Percentiles rank a stretch among this genome's conserved stretches.
Conservation (phyloP, 75 land plant species). For the Selaginella tamariscina region DNA sequence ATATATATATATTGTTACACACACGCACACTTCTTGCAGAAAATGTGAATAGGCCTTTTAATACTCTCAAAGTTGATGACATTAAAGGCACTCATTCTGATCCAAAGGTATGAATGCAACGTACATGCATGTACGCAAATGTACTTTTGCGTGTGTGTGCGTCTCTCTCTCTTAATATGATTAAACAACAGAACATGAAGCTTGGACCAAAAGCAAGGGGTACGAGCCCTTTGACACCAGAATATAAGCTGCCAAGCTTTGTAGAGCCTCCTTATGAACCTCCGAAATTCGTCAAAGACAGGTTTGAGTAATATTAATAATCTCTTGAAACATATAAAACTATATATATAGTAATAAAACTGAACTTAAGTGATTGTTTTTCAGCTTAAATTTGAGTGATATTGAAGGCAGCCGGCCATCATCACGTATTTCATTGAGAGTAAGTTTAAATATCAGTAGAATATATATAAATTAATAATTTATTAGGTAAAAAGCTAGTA, state of each 20-base stretch:
- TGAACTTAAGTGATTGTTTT: background rate
- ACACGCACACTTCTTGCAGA: background rate
- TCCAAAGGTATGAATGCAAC: background rate
- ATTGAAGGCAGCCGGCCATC: background rate
- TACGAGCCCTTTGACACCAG: slow-evolving; percentile 1
- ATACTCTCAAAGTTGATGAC: background rate
- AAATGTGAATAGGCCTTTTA: background rate
- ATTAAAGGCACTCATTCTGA: background rate
- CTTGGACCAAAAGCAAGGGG: slow-evolving; percentile 5
- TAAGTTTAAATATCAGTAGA: background rate
- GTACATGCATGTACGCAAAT: background rate
- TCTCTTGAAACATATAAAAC: background rate
- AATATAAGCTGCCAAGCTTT: slow-evolving; percentile 6
- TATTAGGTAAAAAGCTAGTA: background rate
- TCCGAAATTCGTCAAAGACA: slow-evolving; percentile 8
- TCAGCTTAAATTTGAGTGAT: background rate
- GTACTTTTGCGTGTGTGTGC: no score
- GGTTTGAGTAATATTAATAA: background rate
- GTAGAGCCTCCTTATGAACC: background rate
- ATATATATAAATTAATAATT: no score
- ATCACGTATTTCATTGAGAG: background rate
- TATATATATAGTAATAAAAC: background rate
- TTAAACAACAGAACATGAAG: background rate
- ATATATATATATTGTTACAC: background rate
- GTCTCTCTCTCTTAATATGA: background rate